Evolutionary conservation across 305 asterid species (phyloP).

Genomic region (Fraxinus paxiana): DNA sequence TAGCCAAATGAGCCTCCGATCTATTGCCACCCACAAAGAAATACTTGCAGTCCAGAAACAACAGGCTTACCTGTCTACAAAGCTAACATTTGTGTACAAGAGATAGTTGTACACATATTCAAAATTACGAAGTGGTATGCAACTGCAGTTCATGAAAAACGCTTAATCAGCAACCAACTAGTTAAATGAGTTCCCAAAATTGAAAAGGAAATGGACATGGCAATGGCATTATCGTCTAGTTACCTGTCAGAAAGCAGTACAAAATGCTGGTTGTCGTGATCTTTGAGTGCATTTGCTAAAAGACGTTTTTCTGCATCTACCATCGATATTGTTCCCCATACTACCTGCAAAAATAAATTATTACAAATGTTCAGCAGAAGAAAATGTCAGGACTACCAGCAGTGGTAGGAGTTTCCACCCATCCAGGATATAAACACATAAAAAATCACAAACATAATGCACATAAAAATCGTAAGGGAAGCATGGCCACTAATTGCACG

Average conservation of each 20-base stretch:
- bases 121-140: conserved; percentile 85
- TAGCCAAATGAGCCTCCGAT: neutral
- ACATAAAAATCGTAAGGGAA: neutral
- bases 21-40: neutral
- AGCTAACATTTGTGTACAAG: conserved; percentile 92
- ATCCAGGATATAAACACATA: neutral
- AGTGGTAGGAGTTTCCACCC: neutral
- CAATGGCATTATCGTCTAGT: conserved; percentile 5
- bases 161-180: conserved; percentile 15
- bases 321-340: conserved; percentile 96
- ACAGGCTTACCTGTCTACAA: conserved; percentile 74
- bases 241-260: conserved; percentile 97
- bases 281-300: conserved; percentile 73
- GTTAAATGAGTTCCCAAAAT: neutral
- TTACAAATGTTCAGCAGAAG: conserved; percentile 8
- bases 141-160: conserved; percentile 51
- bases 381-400: conserved; percentile 5
- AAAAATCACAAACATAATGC: neutral
- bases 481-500: neutral
- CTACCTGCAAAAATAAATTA: conserved; percentile 58
- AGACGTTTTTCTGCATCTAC: conserved; percentile 97
- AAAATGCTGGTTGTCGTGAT: conserved; percentile 79
- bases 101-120: conserved; percentile 86
- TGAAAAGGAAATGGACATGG: neutral
- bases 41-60: neutral